These are phyloP conservation scores for Flaveria floridana DNA, from an alignment of 140 eudicot species.

Conservation along the genomic window DNA sequence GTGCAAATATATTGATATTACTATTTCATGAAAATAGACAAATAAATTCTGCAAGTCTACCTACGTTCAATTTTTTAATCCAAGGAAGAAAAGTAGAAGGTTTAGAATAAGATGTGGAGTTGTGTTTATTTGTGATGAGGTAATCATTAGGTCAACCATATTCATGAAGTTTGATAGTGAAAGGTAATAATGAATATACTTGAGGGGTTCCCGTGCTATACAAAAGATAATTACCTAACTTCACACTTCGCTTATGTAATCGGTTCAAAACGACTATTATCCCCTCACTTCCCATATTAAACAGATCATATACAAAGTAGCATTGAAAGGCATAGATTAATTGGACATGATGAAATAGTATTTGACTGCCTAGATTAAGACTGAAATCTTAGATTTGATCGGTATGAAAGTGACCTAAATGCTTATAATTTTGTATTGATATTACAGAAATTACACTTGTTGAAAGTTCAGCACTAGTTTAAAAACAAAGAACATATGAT, in stretches of 20 bases:
- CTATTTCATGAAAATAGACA: constrained; percentile 4
- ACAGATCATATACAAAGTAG: background rate
- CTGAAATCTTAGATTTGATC: background rate
- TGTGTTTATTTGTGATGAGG: background rate
- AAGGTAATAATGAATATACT: background rate
- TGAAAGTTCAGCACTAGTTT: constrained; percentile 1
- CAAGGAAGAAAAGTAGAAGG: constrained; percentile 4
- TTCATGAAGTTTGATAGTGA: background rate
- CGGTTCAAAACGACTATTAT: background rate
- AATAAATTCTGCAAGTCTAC: constrained; percentile 9
- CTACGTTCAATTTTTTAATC: background rate
- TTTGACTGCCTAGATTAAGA: background rate
- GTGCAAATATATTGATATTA: constrained; percentile 2
- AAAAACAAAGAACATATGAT: background rate
- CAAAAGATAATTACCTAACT: background rate
- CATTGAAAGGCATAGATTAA: constrained; percentile 3
- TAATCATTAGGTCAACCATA: constrained; percentile 5
- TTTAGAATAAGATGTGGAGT: constrained; percentile 10
- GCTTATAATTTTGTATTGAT: constrained; percentile 5
- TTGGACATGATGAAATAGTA: background rate
- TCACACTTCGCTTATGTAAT: background rate
- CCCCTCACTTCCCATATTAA: background rate
- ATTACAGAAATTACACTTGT: background rate
- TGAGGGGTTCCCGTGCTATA: constrained; percentile 1
- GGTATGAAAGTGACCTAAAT: constrained; percentile 6